These are phyloP conservation scores for Penicillium sumatraense DNA, from an alignment of 2,329 filamentous ascomycete species.

Conservation along the genomic window DNA sequence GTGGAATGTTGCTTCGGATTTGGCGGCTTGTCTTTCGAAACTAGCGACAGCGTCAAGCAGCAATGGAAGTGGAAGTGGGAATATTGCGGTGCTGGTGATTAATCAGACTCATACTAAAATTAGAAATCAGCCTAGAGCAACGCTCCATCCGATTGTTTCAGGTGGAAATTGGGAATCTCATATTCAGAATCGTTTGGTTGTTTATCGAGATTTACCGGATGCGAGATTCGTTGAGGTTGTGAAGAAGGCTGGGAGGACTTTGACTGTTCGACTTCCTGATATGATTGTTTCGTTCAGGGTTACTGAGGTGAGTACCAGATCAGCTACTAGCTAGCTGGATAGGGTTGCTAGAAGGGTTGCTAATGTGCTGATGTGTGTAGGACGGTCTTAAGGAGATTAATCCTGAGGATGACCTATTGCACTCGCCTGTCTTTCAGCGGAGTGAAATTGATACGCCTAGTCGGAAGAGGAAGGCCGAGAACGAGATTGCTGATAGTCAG, in stretches of 20 bases:
- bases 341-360: too few relatives aligned
- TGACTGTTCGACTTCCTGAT: conserved; percentile 30
- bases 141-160: conserved; percentile 75
- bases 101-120: conserved; percentile 85
- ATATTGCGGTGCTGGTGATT: conserved; percentile 74
- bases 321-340: too few relatives aligned
- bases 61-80: conserved; percentile 45
- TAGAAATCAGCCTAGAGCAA: conserved; percentile 66
- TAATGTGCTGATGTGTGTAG: too few relatives aligned
- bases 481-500: conserved; percentile 51
- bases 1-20: conserved; percentile 68
- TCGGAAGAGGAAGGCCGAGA: conserved; percentile 47
- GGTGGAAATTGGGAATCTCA: conserved; percentile 80
- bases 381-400: conserved; percentile 9
- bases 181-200: conserved; percentile 71
- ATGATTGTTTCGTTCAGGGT: conserved; percentile 48
- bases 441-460: conserved; percentile 14
- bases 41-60: conserved; percentile 44
- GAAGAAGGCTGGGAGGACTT: conserved; percentile 63
- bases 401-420: not conserved
- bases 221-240: conserved; percentile 65
- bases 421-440: conserved; percentile 3
- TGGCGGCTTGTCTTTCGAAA: conserved; percentile 66
- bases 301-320: conserved; percentile 36
- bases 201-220: conserved; percentile 76